Conservation (phyloP, 495 filamentous ascomycete species). For the Penicillium dipodomyicola region DNA sequence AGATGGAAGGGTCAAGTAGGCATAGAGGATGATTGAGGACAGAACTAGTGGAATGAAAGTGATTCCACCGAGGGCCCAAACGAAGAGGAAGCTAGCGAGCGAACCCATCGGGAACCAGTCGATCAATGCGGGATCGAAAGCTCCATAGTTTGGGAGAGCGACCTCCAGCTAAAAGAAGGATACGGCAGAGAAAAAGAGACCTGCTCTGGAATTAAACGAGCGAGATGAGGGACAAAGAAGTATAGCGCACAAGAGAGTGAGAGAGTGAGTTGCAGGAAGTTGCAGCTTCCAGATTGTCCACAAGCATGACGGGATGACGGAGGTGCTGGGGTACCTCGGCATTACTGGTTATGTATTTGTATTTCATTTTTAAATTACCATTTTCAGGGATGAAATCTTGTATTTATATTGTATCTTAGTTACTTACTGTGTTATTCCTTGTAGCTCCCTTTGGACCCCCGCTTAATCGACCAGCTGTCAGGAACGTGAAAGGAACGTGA, state of each 20-base stretch:
- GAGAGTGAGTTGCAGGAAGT: constrained; percentile 17
- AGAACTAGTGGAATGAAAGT: constrained; percentile 82
- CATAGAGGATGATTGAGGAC: constrained; percentile 60
- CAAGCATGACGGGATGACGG: constrained; percentile 22
- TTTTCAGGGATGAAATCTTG: background rate
- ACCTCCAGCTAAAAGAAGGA: constrained; percentile 9
- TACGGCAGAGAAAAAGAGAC: constrained; percentile 20
- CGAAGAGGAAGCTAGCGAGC: constrained; percentile 64
- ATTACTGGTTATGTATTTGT: constrained; percentile 9
- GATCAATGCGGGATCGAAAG: constrained; percentile 35
- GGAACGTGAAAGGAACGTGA: constrained; percentile 24
- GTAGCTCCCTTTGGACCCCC: constrained; percentile 18
- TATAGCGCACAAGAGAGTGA: constrained; percentile 14
- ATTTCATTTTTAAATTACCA: background rate
- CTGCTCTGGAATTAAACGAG: constrained; percentile 19
- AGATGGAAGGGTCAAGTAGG: constrained; percentile 64
- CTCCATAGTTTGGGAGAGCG: constrained; percentile 35
- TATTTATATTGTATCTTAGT: background rate
- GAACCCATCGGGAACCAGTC: constrained; percentile 58
- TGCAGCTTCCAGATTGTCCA: constrained; percentile 19
- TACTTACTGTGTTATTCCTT: background rate
- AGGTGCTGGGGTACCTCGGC: constrained; percentile 14
- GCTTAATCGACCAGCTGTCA: constrained; percentile 31
- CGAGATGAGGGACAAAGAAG: constrained; percentile 9
- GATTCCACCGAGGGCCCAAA: constrained; percentile 86